Base-by-base conservation (phyloP, 768 basidiomycete genomes). In the Mycena kentingensis region DNA sequence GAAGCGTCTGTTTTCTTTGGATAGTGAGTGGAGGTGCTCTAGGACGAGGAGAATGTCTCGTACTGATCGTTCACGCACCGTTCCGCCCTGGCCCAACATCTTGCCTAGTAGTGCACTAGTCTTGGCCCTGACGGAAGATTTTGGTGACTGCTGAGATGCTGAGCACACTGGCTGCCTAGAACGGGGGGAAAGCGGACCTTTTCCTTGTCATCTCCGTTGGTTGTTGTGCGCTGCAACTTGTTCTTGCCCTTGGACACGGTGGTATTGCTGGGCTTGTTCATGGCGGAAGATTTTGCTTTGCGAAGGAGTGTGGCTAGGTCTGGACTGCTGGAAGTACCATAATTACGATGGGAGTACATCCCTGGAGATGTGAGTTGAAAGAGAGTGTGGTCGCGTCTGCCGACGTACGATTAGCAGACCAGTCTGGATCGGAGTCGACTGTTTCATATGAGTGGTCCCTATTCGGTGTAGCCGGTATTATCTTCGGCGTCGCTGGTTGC, bases 261-360 rank as follows among this genome's bases (percentile, higher is more conserved):
- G 15, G 73, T 64, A 3, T 31, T 11, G 35, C 41, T 36, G 34
- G 38, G 11, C 15, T 44, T 46, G 26, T 57, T 52, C 0, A 51
- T 51, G 28, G n/a, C n/a, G 26, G 41, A 42, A 6, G 22, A 6
- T 8, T 86, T 91, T 15, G 90, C 87, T 70, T 93, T 94, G 55
- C 87, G 79, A 47, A 94, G 68, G 47, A 97, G 77, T 10, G 91
- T 93, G 4, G 91, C 91, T 19, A 97, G 77, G 70, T 98, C 94
- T 24, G 94, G 95, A 65, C 88, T 93, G 61, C 89, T 91, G 28
- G 93, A 88, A 7, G 92, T 95, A 36, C 93, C 94, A 11, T n/a
- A n/a, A n/a, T n/a, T n/a, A n/a, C n/a, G n/a, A n/a, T n/a, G n/a
- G n/a, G n/a, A n/a, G n/a, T n/a, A n/a, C n/a, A n/a, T n/a, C n/a